These are phyloP conservation scores for Mesotaenium endlicherianum DNA, from an alignment of 139 green algal genomes.

Conservation along the genomic window DNA sequence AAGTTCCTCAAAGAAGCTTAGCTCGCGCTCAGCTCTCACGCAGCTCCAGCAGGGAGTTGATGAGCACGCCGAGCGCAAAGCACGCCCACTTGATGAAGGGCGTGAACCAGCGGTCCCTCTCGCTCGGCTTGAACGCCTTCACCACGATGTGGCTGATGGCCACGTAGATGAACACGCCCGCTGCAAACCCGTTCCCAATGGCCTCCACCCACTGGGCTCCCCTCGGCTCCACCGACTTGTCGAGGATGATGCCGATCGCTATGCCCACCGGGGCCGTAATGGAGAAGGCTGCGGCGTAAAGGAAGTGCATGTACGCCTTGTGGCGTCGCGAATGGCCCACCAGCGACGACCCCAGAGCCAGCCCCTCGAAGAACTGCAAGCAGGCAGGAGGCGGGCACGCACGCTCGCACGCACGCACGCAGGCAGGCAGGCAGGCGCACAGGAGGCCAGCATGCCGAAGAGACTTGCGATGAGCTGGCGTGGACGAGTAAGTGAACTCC, in stretches of 20 bases:
- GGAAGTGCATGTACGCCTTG: background rate
- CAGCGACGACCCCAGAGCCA: slow-evolving; percentile 15
- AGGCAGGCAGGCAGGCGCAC: background rate
- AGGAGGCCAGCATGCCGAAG: no score
- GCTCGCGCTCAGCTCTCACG: background rate
- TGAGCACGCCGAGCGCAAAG: background rate
- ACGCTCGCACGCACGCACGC: background rate
- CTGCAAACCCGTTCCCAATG: slow-evolving; percentile 26
- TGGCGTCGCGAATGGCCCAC: background rate
- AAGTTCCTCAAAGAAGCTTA: no score
- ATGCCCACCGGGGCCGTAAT: background rate
- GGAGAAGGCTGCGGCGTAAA: background rate
- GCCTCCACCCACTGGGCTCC: background rate
- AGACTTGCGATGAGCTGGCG: no score
- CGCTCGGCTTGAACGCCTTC: slow-evolving; percentile 6
- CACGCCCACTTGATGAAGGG: background rate
- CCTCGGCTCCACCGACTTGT: background rate
- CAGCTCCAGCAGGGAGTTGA: slow-evolving; percentile 15
- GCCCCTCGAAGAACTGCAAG: slow-evolving; percentile 27
- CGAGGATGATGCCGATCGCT: slow-evolving; percentile 21
- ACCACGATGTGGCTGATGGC: slow-evolving; percentile 1
- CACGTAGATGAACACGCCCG: slow-evolving; percentile 32
- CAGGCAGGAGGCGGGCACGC: background rate
- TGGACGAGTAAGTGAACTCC: no score
- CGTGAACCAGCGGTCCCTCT: background rate